phyloP scores from a whole-genome alignment of 495 filamentous ascomycete genomes.

The Aspergillus sparsus region DNA sequence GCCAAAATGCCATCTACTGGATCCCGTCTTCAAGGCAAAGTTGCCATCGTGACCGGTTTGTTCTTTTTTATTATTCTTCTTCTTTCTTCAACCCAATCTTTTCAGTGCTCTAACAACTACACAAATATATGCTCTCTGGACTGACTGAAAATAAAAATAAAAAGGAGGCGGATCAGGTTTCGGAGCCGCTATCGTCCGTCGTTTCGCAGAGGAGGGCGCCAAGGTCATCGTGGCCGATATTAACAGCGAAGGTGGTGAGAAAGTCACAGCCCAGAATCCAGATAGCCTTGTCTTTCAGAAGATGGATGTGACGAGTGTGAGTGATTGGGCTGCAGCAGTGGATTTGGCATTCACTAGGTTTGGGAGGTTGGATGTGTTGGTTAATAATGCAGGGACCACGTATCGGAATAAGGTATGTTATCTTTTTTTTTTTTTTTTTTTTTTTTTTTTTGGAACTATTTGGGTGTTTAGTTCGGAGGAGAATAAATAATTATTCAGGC shows the following conservation, averaged over 20 bases:
- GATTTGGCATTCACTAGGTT: slow-evolving; percentile 48
- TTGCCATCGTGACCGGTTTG: slow-evolving; percentile 83
- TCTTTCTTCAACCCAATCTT: slow-evolving; percentile 32
- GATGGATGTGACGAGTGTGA: slow-evolving; percentile 52
- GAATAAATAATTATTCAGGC: not conserved
- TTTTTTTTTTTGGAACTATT: not conserved
- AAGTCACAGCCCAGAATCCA: slow-evolving; percentile 44
- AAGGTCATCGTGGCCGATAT: slow-evolving; percentile 61
- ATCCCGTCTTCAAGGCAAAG: slow-evolving; percentile 73
- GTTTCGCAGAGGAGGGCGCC: slow-evolving; percentile 59
- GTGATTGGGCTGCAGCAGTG: slow-evolving; percentile 52
- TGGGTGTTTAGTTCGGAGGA: too few species aligned
- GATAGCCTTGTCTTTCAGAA: slow-evolving; percentile 46
- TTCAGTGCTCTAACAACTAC: not conserved
- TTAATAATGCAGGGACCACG: slow-evolving; percentile 72
- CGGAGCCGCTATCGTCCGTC: slow-evolving; percentile 56
- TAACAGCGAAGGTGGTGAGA: slow-evolving; percentile 52
- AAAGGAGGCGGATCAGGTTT: slow-evolving; percentile 59
- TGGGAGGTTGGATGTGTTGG: slow-evolving; percentile 57
- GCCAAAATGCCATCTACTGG: slow-evolving; percentile 20
- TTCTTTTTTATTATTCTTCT: not conserved
- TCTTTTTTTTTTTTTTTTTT: slow-evolving; percentile 1
- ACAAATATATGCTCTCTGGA: not conserved
- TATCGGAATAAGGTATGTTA: slow-evolving; percentile 62
- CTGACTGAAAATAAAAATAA: slow-evolving; percentile 1